phyloP scores from a whole-genome alignment of 2,329 filamentous ascomycete genomes.

The Penicillium sp. region DNA sequence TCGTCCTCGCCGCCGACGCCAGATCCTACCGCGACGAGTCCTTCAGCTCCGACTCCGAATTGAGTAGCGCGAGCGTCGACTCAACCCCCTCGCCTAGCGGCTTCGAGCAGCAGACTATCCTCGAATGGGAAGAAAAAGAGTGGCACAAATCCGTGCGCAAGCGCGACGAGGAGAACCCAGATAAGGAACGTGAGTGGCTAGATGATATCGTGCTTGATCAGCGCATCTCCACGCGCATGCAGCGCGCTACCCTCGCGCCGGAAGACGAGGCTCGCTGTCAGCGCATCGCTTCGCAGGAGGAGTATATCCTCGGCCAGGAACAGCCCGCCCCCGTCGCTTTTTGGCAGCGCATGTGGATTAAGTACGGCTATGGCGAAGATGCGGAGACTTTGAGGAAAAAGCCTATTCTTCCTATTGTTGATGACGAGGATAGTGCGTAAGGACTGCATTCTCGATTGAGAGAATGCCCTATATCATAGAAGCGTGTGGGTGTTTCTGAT shows the following conservation, averaged over 20 bases:
- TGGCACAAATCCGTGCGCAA: conserved; percentile 84
- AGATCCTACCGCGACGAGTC: conserved; percentile 48
- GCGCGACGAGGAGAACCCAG: conserved; percentile 48
- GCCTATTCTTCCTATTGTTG: conserved; percentile 49
- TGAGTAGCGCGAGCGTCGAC: conserved; percentile 23
- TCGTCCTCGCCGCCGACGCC: conserved; percentile 67
- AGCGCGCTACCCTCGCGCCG: conserved; percentile 71
- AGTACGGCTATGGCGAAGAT: conserved; percentile 50
- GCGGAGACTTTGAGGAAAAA: conserved; percentile 47
- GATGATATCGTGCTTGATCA: conserved; percentile 76
- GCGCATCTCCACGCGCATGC: conserved; percentile 79
- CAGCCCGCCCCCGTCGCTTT: conserved; percentile 42
- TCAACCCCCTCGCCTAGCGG: conserved; percentile 21
- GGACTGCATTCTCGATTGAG: conserved; percentile 6
- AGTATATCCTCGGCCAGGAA: conserved; percentile 71
- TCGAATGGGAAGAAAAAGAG: conserved; percentile 75
- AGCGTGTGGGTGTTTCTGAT: conserved; percentile 29
- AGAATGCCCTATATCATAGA: conserved; percentile 30
- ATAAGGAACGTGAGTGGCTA: conserved; percentile 75
- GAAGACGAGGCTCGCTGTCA: conserved; percentile 73
- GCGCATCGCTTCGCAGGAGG: conserved; percentile 67
- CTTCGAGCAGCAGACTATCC: conserved; percentile 68
- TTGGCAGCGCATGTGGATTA: conserved; percentile 49
- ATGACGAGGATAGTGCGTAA: conserved; percentile 39
- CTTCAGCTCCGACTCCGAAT: conserved; percentile 31